These are phyloP conservation scores for Colletotrichum sp. DNA, from an alignment of 2,329 filamentous ascomycete species.

Conservation along the genomic window DNA sequence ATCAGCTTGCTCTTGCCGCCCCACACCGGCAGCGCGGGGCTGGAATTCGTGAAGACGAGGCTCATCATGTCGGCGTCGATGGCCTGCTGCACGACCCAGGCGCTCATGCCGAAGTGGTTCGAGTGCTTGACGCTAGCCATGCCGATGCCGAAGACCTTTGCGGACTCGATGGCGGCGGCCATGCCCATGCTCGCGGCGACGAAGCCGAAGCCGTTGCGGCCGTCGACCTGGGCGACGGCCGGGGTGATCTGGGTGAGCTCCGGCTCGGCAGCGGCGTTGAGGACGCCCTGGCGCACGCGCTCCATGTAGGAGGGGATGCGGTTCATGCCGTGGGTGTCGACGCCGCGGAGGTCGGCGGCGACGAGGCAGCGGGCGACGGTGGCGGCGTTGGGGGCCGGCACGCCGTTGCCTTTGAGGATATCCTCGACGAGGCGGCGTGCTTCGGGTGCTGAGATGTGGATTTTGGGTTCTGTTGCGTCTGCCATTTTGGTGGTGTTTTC, in stretches of 20 bases:
- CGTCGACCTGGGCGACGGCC: conserved; percentile 72
- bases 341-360: conserved; percentile 76
- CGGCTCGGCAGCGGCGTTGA: conserved; percentile 66
- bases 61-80: conserved; percentile 75
- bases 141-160: conserved; percentile 70
- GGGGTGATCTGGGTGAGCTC: conserved; percentile 68
- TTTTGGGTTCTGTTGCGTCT: conserved; percentile 21
- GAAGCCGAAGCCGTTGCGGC: conserved; percentile 77
- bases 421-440: conserved; percentile 53
- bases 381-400: conserved; percentile 61
- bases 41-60: conserved; percentile 75
- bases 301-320: conserved; percentile 80
- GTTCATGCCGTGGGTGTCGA: conserved; percentile 80
- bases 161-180: conserved; percentile 70
- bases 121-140: conserved; percentile 78
- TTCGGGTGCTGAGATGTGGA: conserved; percentile 43
- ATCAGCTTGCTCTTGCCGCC: conserved; percentile 73
- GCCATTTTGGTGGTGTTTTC: neutral
- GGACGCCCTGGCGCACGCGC: conserved; percentile 72
- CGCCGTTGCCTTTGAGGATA: conserved; percentile 66
- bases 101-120: conserved; percentile 85
- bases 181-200: conserved; percentile 72
- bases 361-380: conserved; percentile 73
- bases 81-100: conserved; percentile 81
- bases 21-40: conserved; percentile 74